These are phyloP conservation scores for Emiliania huxleyi DNA, from an alignment of 78 protist genomes.

Conservation along the genomic window DNA sequence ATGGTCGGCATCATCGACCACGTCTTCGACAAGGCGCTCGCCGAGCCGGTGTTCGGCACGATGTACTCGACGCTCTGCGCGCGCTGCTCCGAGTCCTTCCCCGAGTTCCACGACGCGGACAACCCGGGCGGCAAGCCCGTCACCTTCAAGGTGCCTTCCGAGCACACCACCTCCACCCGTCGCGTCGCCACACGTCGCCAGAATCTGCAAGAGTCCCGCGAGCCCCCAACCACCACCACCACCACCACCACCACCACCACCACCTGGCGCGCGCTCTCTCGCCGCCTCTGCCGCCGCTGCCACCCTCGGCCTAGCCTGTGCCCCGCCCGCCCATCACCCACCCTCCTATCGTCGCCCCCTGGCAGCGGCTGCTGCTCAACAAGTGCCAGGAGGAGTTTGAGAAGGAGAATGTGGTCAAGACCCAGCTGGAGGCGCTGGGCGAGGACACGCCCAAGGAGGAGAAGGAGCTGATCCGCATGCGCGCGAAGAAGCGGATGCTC, in stretches of 20 bases:
- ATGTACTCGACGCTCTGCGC: slow-evolving; percentile 49
- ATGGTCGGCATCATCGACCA: slow-evolving; percentile 23
- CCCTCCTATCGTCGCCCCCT: too few relatives aligned
- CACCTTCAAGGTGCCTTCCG: too few relatives aligned
- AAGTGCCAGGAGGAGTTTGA: slow-evolving; percentile 56
- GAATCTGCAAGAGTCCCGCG: too few relatives aligned
- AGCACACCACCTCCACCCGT: too few relatives aligned
- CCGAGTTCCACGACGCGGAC: neutral
- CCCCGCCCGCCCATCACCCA: too few relatives aligned
- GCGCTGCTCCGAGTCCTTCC: neutral
- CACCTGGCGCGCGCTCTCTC: too few relatives aligned
- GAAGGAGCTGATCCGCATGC: neutral
- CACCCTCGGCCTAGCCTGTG: too few relatives aligned
- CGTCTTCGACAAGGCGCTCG: slow-evolving; percentile 54
- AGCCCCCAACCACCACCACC: too few relatives aligned
- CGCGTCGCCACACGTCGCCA: too few relatives aligned
- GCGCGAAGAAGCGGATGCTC: slow-evolving; percentile 3
- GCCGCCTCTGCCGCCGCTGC: too few relatives aligned
- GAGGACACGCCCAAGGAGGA: neutral
- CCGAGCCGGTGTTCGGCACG: slow-evolving; percentile 38
- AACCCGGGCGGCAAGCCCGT: slow-evolving; percentile 4
- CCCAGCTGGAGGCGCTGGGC: neutral
- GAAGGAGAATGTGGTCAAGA: neutral
- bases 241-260: too few relatives aligned
- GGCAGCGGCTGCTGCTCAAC: slow-evolving; percentile 48